Evolutionary conservation across 768 basidiomycete genomes (phyloP), one percentile per base, ranked within the genome.

Genomic region (Daedaleopsis nitida): DNA sequence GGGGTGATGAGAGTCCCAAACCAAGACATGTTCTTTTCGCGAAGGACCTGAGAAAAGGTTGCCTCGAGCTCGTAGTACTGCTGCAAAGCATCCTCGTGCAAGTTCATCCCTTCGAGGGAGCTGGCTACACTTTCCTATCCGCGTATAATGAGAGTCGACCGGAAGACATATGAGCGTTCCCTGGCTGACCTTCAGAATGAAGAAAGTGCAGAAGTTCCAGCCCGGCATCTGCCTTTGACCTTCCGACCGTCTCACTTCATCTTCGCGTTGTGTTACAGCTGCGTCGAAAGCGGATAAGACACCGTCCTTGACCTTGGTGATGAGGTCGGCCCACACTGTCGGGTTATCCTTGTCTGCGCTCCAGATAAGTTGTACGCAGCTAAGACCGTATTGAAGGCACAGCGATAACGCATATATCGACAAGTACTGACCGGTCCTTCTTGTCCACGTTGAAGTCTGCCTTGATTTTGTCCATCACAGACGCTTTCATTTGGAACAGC

Each of bases 181-280:
- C 11, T 24, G 3, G 54, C 79, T 58, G 57, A 94, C 96, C 86
- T 98, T 99, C 39, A 96, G 79, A 53, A 95, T 86, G 74, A 98
- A 98, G 78, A 96, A 98, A 0, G 91, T 95, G 72, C 95, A 96
- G 71, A 97, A 99, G 70, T 97, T 97, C 97, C 97, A 99, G 10
- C 97, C 96, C 1, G 94, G 94, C 86, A 95, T 91, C 67, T 89
- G 83, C 57, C 92, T 83, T 73, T 98, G 93, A 51, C 86, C 82
- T 70, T 99, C 96, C 0, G 92, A 93, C 39, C 93, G 85, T 67
- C 83, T 88, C 3, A 98, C 89, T 63, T 97, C 95, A 48, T 98
- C 97, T 69, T 96, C 93, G 16, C 94, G 82, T 59, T 86, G 86
- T 11, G 81, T 75, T 43, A 98, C 81, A 1, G 90, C 87, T 17